Evolutionary conservation across 495 filamentous ascomycete species (phyloP), one percentile per base, ranked within the genome.

Genomic region (Penicillium parvum): DNA sequence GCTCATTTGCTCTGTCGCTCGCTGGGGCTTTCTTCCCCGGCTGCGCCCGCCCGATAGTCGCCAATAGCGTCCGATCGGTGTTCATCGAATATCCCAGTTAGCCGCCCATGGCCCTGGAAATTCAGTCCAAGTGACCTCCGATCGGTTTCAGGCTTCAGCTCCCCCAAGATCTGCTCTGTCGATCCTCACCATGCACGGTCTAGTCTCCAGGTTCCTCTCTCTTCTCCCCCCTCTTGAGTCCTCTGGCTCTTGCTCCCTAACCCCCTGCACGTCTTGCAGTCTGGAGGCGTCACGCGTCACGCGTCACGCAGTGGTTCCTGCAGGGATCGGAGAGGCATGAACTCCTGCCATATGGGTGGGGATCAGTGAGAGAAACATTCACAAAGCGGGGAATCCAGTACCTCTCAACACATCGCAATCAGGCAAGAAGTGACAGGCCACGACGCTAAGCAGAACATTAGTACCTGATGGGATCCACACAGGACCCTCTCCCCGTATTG

Each of bases 101-200:
- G 59, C 60, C 63, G 65, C 65, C 61, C 54, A 66, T 58, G 52
- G 61, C 63, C 49, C 40, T 30, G 43, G 57, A 62, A 61, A 63
- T 54, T 61, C 50, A 19, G 47, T 33, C 43, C 37, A 21, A 35
- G 15, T 14, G 37, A 27, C 26, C 38, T 33, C 38, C 47, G 50
- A 47, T 48, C 46, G 39, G 37, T 50, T n/a, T 30, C 28, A 15
- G 28, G 28, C 16, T 38, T 54, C 47, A 51, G 43, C 39, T 45
- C 40, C 32, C 32, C 16, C 19, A n/a, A 26, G 19, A 38, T 26
- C 8, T 11, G 27, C 12, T 12, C 11, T 22, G 42, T 28, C 37
- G 50, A 43, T 49, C 42, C 16, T 23, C 40, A 32, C 29, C 29
- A 12, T 30, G 30, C 32, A 30, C 21, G 3, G 29, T 18, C 27